A percentile compares a stretch with the other conserved stretches of the same genome.
Conservation (phyloP, 208 protist genomes). For the Leishmania lainsoni region DNA sequence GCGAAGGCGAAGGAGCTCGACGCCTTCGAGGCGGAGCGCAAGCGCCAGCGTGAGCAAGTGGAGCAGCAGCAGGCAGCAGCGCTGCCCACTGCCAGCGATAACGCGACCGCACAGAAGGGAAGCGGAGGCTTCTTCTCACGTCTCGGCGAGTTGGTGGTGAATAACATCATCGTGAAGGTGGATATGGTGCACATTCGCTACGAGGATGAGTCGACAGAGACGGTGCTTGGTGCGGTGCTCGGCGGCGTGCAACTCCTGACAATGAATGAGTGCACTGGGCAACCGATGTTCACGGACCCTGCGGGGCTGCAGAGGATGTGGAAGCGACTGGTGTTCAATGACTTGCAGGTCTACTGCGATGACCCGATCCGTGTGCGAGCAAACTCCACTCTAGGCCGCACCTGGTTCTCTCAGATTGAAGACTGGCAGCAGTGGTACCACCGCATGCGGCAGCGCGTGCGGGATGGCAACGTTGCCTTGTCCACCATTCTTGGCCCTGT, state of each 20-base stretch:
- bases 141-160: constrained; percentile 82
- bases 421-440: constrained; percentile 74
- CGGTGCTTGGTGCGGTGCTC: constrained; percentile 74
- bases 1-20: constrained; percentile 67
- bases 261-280: constrained; percentile 64
- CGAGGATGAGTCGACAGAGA: constrained; percentile 64
- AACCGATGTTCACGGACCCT: constrained; percentile 79
- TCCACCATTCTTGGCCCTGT: constrained; percentile 86
- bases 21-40: constrained; percentile 74
- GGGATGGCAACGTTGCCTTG: constrained; percentile 51
- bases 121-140: constrained; percentile 65
- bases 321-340: constrained; percentile 77
- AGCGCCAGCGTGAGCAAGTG: constrained; percentile 41
- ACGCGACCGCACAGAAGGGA: neutral
- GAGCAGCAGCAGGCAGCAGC: constrained; percentile 18
- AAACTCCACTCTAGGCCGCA: constrained; percentile 26
- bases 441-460: constrained; percentile 73
- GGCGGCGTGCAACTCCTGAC: constrained; percentile 78
- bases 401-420: constrained; percentile 49
- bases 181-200: constrained; percentile 86
- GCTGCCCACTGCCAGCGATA: neutral
- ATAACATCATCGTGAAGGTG: constrained; percentile 89
- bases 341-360: constrained; percentile 88
- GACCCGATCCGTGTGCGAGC: constrained; percentile 43
- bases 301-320: constrained; percentile 48